Evolutionary conservation across 805 yeast species (phyloP), one percentile per base, ranked within the genome.

Genomic region (Naumovozyma baii): DNA sequence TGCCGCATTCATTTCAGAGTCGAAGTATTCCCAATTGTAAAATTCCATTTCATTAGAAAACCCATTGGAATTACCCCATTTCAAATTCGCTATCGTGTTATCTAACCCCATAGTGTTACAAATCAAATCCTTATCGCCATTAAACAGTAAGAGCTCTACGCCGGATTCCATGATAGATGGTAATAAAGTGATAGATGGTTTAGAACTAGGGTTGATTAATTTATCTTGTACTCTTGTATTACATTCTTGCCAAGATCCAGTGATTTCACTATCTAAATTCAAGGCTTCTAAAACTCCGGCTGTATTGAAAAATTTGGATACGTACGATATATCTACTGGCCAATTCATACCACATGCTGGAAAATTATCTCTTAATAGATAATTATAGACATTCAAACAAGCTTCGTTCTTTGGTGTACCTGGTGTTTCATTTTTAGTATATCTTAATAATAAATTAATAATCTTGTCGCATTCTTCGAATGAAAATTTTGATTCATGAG

Each of bases 281-380:
- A 83, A 61, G 15, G 73, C 63, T 19, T 63, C 55, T 55, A 73
- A 71, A 15, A 78, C 80, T 3, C 66, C 63, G 2, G 62, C 60
- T 2, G 60, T 50, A 31, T 68, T 64, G 40, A 83, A 67, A 55
- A 79, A 83, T 15, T 73, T 69, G 1, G 68, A 60, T 2, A 82
- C 77, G 33, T 62, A 44, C 0, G 60, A 63, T 44, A 83, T 61
- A 47, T 73, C 81, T 19, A 71, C 72, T 0, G 98, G 98, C 97
- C 97, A 92, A 58, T 82, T 80, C 74, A 76, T 69, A 4, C 97
- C 97, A 63, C 98, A 92, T 0, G 81, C 63, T 0, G 97, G 96
- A 50, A 69, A 85, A 0, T 77, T 61, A 56, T 87, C 96, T 29
- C 63, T 67, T 39, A 82, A 63, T 29, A 81, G 72, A 40, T 75